These are phyloP conservation scores for Elsinoe arachidis DNA, from an alignment of 2,329 filamentous ascomycete species.

Conservation along the genomic window DNA sequence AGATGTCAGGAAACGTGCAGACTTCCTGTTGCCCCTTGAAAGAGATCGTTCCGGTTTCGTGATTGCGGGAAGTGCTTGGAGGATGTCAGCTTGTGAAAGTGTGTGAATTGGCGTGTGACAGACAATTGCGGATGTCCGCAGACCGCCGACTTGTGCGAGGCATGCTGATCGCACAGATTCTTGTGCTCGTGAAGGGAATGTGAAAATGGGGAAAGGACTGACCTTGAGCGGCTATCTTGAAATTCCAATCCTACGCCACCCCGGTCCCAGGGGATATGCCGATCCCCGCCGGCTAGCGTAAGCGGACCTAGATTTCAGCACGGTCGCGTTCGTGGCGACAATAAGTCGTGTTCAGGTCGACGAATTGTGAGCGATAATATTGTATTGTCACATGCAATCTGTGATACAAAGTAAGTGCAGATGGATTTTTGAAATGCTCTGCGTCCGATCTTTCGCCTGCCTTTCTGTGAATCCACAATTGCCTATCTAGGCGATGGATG, in stretches of 20 bases:
- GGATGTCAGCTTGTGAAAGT: not conserved
- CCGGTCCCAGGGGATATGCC: slow-evolving; percentile 4
- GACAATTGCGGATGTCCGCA: slow-evolving; percentile 2
- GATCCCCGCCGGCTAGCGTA: slow-evolving; percentile 5
- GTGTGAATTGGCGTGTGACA: not conserved
- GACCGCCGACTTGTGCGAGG: not conserved
- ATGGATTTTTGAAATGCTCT: not conserved
- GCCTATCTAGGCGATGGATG: slow-evolving; percentile 1
- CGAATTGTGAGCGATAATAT: not conserved
- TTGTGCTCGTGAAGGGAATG: not conserved
- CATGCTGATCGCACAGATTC: not conserved
- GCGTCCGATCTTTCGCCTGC: not conserved
- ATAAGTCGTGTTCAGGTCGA: not conserved
- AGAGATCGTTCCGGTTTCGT: not conserved
- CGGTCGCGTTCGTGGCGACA: slow-evolving; percentile 1
- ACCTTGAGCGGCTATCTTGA: slow-evolving; percentile 2
- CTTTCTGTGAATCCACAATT: not conserved
- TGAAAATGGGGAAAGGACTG: not conserved
- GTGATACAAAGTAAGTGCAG: not conserved
- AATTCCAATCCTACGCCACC: slow-evolving; percentile 10
- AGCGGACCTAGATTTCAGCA: slow-evolving; percentile 1
- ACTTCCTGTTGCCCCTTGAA: not conserved
- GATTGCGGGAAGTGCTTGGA: not conserved
- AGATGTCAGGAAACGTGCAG: not conserved
- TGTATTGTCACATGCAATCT: not conserved